These are phyloP conservation scores for Tolypocladium sp. DNA, from an alignment of 2,329 filamentous ascomycete species.

Conservation along the genomic window DNA sequence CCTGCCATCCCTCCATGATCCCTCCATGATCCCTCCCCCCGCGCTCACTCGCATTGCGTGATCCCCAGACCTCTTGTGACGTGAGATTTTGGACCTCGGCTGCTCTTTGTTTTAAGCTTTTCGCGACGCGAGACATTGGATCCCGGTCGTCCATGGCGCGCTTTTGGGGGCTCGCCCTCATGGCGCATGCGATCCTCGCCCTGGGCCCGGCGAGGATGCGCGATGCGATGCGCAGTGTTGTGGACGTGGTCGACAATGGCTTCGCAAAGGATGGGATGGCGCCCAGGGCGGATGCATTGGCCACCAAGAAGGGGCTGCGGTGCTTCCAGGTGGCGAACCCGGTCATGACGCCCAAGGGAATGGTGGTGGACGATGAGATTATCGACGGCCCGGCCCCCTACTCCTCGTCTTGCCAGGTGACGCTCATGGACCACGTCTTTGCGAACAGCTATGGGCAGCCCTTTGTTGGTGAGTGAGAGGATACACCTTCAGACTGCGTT, in stretches of 20 bases:
- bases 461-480: constrained; percentile 52
- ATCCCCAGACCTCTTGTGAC: background rate
- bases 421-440: constrained; percentile 65
- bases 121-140: background rate
- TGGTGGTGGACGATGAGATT: constrained; percentile 7
- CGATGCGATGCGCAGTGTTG: background rate
- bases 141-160: background rate
- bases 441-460: constrained; percentile 64
- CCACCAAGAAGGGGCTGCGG: constrained; percentile 21
- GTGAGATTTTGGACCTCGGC: background rate
- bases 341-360: constrained; percentile 41
- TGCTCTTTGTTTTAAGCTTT: background rate
- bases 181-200: background rate
- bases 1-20: background rate
- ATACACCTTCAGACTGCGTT: background rate
- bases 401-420: constrained; percentile 32
- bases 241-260: background rate
- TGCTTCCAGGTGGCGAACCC: constrained; percentile 64
- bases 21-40: background rate
- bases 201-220: background rate
- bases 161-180: background rate
- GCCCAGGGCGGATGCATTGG: background rate
- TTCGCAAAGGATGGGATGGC: background rate
- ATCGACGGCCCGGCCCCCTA: background rate
- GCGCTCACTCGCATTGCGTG: background rate